phyloP scores from a whole-genome alignment of 192 early-diverging fungal genomes.

The Umbelopsis ramanniana region DNA sequence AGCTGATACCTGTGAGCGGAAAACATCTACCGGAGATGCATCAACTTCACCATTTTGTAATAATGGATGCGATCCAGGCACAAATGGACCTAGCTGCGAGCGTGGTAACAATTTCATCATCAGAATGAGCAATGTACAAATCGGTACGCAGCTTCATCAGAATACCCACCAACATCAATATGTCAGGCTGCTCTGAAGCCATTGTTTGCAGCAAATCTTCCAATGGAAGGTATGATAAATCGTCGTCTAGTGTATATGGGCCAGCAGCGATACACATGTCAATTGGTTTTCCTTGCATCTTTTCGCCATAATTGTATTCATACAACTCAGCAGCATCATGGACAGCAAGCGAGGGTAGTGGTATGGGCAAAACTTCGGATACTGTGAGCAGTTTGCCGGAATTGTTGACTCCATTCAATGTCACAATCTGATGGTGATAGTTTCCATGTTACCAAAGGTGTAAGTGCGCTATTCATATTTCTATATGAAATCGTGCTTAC shows the following conservation, averaged over 20 bases:
- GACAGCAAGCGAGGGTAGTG: constrained; percentile 51
- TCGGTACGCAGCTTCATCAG: background rate
- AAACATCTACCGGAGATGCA: constrained; percentile 64
- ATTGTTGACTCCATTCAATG: constrained; percentile 67
- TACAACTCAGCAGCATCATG: constrained; percentile 51
- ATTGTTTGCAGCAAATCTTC: constrained; percentile 72
- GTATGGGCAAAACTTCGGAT: constrained; percentile 60
- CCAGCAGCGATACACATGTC: constrained; percentile 78
- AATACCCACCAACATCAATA: constrained; percentile 70
- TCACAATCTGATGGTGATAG: constrained; percentile 54
- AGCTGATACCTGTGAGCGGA: constrained; percentile 62
- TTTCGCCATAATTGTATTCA: constrained; percentile 28
- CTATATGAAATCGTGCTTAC: constrained; percentile 12
- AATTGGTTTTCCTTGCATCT: constrained; percentile 36
- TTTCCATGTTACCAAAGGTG: background rate
- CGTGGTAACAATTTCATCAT: background rate
- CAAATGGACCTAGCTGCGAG: constrained; percentile 72
- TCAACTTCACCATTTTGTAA: constrained; percentile 58
- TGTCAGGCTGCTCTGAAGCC: constrained; percentile 69
- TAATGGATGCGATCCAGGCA: constrained; percentile 61
- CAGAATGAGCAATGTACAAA: background rate
- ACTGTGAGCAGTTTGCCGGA: constrained; percentile 60
- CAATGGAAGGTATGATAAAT: constrained; percentile 82
- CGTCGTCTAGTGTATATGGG: constrained; percentile 84
- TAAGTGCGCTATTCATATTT: background rate